phyloP scores from a whole-genome alignment of 2,329 filamentous ascomycete genomes.

The Xylaria sp. region DNA sequence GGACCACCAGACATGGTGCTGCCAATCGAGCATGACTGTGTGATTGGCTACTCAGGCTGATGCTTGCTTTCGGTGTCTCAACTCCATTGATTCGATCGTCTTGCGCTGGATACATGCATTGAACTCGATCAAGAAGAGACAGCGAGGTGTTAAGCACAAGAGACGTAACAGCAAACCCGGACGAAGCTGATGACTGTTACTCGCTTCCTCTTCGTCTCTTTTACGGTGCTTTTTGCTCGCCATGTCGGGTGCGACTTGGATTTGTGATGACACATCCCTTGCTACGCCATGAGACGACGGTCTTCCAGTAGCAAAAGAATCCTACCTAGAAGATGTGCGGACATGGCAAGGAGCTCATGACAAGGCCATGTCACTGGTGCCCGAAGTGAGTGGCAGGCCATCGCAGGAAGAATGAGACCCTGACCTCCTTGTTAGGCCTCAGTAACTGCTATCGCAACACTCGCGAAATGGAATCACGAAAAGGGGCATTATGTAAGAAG shows the following conservation, averaged over 20 bases:
- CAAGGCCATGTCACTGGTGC: not conserved
- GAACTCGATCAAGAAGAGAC: slow-evolving; percentile 14
- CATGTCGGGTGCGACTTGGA: no score
- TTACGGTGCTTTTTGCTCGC: no score
- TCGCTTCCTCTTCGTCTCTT: not conserved
- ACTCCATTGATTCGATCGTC: slow-evolving; percentile 12
- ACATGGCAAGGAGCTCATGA: not conserved
- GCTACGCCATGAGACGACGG: not conserved
- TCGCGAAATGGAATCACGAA: not conserved
- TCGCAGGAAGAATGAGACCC: not conserved
- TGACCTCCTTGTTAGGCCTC: not conserved
- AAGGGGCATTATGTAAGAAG: not conserved
- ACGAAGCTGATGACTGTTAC: not conserved
- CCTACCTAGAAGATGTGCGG: not conserved
- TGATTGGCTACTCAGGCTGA: slow-evolving; percentile 7
- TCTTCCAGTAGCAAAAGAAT: not conserved
- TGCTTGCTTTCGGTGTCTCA: slow-evolving; percentile 13
- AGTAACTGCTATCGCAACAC: not conserved
- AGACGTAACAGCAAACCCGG: slow-evolving; percentile 1
- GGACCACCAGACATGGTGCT: not conserved
- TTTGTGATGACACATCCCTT: not conserved
- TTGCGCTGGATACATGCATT: slow-evolving; percentile 16
- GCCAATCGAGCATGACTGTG: not conserved
- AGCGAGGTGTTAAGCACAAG: not conserved
- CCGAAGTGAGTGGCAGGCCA: not conserved